Evolutionary conservation across 2,329 filamentous ascomycete genomes (phyloP), one percentile per base, ranked within the genome.

Genomic region (Berkeleyomyces rouxiae): DNA sequence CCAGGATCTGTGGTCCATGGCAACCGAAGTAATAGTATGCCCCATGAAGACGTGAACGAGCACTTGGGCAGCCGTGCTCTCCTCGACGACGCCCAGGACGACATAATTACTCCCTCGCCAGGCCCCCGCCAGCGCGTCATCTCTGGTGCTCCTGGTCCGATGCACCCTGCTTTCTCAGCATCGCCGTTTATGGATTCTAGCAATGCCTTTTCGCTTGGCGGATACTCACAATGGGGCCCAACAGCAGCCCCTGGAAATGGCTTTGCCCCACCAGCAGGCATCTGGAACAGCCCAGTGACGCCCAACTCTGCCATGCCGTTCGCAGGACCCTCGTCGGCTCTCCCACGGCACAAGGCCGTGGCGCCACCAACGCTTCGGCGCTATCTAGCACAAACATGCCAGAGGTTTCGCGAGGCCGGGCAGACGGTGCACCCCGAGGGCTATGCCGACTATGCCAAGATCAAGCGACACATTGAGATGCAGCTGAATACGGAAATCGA

Each of bases 51-150:
- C 62, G 82, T 88, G 62, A 86, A 84, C 66, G 82, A 86, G 65
- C 90, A 93, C 68, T 79, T 99, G 36, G 93, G 93, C 10, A 97
- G 92, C 72, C 91, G 90, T 68, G 93, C 91, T 10, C 77, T 99
- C 10, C 77, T 97, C 57, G 86, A 86, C 65, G 90, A 95, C 70
- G 88, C 77, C 74, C 63, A 64, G 11, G 65, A 66, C 42, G 65
- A 65, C 13, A 63, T 63, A 9, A 9, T 55, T 31, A 43, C 61
- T 5, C 59, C 60, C 16, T 59, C 43, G n/a, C 40, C 57, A 4
- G n/a, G 43, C 10, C 58, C 42, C 2, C 58, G 64, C 31, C 64
- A 61, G 46, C 49, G 59, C 36, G 63, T 61, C 40, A 53, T 53
- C n/a, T 64, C 63, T 16, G 59, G 43, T 23, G 63, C 59, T 73